Conservation (phyloP, 2,329 filamentous ascomycete genomes). For the Colletotrichum sidae region DNA sequence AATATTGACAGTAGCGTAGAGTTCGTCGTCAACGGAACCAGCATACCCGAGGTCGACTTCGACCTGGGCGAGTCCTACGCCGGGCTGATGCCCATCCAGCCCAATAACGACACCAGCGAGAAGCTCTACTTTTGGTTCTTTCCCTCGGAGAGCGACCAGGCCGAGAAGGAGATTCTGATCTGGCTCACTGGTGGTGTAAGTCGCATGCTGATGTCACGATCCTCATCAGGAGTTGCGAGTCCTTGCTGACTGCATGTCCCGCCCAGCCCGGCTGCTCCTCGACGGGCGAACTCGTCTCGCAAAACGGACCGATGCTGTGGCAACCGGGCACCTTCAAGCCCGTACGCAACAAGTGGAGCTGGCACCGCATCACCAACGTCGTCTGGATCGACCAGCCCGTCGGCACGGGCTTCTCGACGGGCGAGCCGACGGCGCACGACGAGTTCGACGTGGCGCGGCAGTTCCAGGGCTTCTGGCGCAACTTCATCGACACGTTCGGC, state of each 20-base stretch:
- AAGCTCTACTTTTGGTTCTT: conserved; percentile 77
- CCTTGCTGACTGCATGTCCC: accelerated
- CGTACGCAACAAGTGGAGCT: conserved; percentile 75
- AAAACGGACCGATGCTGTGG: conserved; percentile 82
- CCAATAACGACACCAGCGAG: conserved; percentile 55
- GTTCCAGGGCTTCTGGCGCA: conserved; percentile 83
- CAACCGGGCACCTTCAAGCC: conserved; percentile 76
- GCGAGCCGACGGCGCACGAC: conserved; percentile 71
- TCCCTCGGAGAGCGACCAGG: conserved; percentile 62
- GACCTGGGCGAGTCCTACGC: conserved; percentile 76
- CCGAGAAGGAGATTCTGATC: conserved; percentile 70
- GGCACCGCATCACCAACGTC: conserved; percentile 81
- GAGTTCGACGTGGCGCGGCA: conserved; percentile 77
- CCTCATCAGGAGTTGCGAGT: not conserved
- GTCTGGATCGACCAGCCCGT: conserved; percentile 80
- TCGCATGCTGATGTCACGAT: conserved; percentile 10
- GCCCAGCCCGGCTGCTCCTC: conserved; percentile 68
- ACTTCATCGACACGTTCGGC: conserved; percentile 78
- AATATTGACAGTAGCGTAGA: conserved; percentile 49
- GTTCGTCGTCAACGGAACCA: conserved; percentile 72
- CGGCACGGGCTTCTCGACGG: conserved; percentile 76
- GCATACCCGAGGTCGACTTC: conserved; percentile 76
- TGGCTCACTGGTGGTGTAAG: conserved; percentile 68
- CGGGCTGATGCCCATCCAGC: conserved; percentile 69
- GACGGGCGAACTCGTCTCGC: conserved; percentile 77